These are phyloP conservation scores for Penicillium crustosum DNA, from an alignment of 2,329 filamentous ascomycete genomes.

Conservation along the genomic window DNA sequence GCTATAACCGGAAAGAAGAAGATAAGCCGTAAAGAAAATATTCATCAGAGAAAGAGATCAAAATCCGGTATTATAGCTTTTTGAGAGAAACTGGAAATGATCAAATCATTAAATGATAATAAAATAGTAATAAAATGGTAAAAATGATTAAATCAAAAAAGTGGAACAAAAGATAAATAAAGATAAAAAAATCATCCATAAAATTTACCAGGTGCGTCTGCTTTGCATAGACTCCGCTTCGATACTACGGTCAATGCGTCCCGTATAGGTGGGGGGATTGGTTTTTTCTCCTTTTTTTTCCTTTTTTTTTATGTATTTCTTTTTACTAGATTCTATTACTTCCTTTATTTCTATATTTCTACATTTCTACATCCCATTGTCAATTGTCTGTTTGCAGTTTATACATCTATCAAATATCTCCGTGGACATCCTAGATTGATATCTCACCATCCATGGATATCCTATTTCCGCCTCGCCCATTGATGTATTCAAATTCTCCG, in stretches of 20 bases:
- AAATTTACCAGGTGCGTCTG: constrained; percentile 16
- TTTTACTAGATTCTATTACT: neutral
- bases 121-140: no score
- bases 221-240: constrained; percentile 20
- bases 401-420: neutral
- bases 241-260: constrained; percentile 24
- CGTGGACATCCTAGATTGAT: neutral
- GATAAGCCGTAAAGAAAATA: constrained; percentile 9
- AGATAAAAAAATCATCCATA: neutral
- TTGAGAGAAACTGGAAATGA: neutral
- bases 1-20: constrained; percentile 11
- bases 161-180: constrained; percentile 1
- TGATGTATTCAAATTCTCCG: constrained; percentile 6
- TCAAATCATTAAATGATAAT: no score
- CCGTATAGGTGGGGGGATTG: constrained; percentile 16
- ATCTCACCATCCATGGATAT: neutral
- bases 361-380: neutral
- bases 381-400: neutral
- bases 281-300: neutral
- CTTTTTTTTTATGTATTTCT: neutral
- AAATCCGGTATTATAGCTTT: constrained; percentile 9
- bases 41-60: neutral
- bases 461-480: neutral
- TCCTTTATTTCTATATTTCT: neutral
- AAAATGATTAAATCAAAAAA: neutral